Evolutionary conservation across 768 basidiomycete genomes (phyloP).

Genomic region (Lanmaoa rubissima): DNA sequence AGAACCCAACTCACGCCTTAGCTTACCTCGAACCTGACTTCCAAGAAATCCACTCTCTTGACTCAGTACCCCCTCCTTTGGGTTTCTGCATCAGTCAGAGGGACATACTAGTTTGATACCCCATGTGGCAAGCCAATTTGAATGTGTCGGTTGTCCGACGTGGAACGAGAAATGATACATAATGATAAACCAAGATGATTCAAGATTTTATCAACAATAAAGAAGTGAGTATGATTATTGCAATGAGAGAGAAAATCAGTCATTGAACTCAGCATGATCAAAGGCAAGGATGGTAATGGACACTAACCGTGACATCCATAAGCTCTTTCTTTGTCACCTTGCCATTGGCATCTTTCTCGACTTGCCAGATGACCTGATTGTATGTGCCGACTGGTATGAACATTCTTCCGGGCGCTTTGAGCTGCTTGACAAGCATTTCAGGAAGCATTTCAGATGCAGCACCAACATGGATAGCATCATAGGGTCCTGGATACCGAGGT

Average conservation of each 20-base stretch:
- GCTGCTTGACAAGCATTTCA: conserved; percentile 68
- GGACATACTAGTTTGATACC: conserved; percentile 52
- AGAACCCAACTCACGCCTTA: background rate
- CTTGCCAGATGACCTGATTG: conserved; percentile 61
- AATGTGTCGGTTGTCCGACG: background rate
- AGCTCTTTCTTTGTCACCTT: conserved; percentile 59
- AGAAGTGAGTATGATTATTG: background rate
- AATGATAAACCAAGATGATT: background rate
- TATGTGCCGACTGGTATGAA: conserved; percentile 85
- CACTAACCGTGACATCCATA: conserved; percentile 78
- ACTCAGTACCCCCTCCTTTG: conserved; percentile 33
- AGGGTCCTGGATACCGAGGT: conserved; percentile 49
- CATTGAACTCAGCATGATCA: conserved; percentile 11
- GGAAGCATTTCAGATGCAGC: conserved; percentile 84
- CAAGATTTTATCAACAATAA: background rate
- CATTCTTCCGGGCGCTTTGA: conserved; percentile 75
- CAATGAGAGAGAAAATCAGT: conserved; percentile 2
- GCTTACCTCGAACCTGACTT: background rate
- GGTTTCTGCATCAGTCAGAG: conserved; percentile 59
- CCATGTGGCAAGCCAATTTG: background rate
- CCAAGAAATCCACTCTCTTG: background rate
- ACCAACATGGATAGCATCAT: conserved; percentile 89
- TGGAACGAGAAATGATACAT: background rate
- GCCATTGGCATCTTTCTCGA: conserved; percentile 78
- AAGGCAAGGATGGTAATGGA: conserved; percentile 3